phyloP scores from a whole-genome alignment of 2,329 filamentous ascomycete species.

The Epichloe scottii region DNA sequence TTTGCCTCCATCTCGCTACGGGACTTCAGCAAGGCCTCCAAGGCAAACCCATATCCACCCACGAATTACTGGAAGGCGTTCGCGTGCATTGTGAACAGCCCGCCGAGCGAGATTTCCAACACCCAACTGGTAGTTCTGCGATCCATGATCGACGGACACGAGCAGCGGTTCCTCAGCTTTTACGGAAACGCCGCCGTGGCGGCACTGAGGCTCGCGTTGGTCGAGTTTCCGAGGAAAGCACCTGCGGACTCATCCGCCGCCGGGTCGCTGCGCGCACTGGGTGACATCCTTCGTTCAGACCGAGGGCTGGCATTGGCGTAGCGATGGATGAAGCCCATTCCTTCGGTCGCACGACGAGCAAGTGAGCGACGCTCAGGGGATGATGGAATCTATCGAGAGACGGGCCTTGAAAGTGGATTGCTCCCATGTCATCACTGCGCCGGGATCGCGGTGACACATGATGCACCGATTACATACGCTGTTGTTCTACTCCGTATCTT shows the following conservation, averaged over 20 bases:
- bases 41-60: slow-evolving; percentile 64
- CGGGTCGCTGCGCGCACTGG: slow-evolving; percentile 39
- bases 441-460: no score
- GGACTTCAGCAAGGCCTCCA: slow-evolving; percentile 60
- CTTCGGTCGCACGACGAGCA: neutral
- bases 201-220: slow-evolving; percentile 54
- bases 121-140: slow-evolving; percentile 62
- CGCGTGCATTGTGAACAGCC: slow-evolving; percentile 64
- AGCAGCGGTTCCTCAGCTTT: slow-evolving; percentile 63
- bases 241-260: slow-evolving; percentile 35
- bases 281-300: slow-evolving; percentile 37
- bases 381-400: neutral
- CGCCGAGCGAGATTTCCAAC: slow-evolving; percentile 51
- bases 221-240: slow-evolving; percentile 57
- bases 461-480: no score
- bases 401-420: no score
- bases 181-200: slow-evolving; percentile 69
- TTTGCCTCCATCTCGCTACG: slow-evolving; percentile 74
- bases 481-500: no score
- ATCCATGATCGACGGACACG: slow-evolving; percentile 59
- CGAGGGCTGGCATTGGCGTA: slow-evolving; percentile 34
- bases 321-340: neutral
- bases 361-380: neutral
- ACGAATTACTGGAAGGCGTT: slow-evolving; percentile 73
- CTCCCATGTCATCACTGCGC: no score